Evolutionary conservation across 2,329 filamentous ascomycete genomes (phyloP), one percentile per base, ranked within the genome.

Genomic region (Beauveria sp.): DNA sequence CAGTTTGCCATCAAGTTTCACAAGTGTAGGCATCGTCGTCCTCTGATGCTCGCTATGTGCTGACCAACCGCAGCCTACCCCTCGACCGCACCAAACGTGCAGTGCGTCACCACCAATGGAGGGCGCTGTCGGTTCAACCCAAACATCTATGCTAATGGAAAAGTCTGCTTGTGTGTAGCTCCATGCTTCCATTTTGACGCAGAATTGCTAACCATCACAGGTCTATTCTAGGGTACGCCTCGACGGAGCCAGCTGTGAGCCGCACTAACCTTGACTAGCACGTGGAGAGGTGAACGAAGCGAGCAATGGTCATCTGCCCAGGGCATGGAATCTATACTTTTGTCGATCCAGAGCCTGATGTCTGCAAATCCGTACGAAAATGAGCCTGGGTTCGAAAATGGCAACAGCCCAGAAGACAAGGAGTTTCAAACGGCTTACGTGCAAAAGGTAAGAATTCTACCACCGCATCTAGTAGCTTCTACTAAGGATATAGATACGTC

Each of bases 221-320:
- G 67, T 96, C 91, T 7, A 96, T 96, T 68, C 78, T 96, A 43
- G 91, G 92, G 88, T 94, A 86, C 67, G 71, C 67, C 3, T 41
- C 12, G 5, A 20, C 48, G 3, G 40, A 34, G n/a, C 48, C n/a
- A 18, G 37, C 34, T 2, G 3, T 58, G 10, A 24, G 7, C 62
- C 22, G 18, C 16, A 22, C 52, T 54, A 50, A 44, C 43, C 16
- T 7, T 18, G 22, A 7, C n/a, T 67, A 96, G 92, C 62, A 99
- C 94, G 71, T 99, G 94, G 94, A 84, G 89, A 55, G 92, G 92
- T 30, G 89, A 96, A 70, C 83, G 85, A 18, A 91, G 92, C 60
- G 94, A 97, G 73, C 87, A 97, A 72, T 99, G 94, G 94, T 97
- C 92, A 18, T 92, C 92, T 18, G 94, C 93, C 1, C 94, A 97